Evolutionary conservation across 2,329 filamentous ascomycete genomes (phyloP).

Genomic region (Claviceps spartinae): DNA sequence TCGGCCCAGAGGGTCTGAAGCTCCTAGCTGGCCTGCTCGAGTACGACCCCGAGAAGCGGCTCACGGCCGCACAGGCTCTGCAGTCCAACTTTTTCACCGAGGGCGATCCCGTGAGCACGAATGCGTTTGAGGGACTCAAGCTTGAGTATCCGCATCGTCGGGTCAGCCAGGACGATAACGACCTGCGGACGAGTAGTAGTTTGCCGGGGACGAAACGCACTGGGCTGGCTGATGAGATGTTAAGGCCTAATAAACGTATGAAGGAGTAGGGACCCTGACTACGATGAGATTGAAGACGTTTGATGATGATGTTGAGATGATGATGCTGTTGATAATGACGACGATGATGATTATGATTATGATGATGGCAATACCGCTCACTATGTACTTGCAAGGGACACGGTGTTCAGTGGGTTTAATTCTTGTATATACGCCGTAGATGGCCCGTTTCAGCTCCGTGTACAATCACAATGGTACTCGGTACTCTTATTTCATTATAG

Average conservation of each 20-base stretch:
- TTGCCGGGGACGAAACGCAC: conserved; percentile 84
- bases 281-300: not conserved
- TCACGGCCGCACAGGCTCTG: conserved; percentile 81
- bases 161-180: conserved; percentile 89
- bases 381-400: no score
- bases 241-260: conserved; percentile 46
- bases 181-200: conserved; percentile 83
- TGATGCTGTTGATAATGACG: not conserved
- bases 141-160: conserved; percentile 80
- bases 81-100: conserved; percentile 79
- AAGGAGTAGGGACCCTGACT: conserved; percentile 33
- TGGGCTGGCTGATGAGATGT: conserved; percentile 72
- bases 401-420: no score
- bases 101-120: conserved; percentile 58
- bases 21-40: conserved; percentile 73
- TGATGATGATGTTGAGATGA: not conserved
- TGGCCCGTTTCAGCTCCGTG: no score
- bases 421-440: no score
- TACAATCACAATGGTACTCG: no score
- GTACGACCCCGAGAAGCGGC: conserved; percentile 79
- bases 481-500: no score
- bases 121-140: conserved; percentile 84
- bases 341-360: no score
- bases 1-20: conserved; percentile 67
- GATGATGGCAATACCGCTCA: no score